phyloP scores from a whole-genome alignment of 345 rosid genomes.

The Gossypium ekmanianum region DNA sequence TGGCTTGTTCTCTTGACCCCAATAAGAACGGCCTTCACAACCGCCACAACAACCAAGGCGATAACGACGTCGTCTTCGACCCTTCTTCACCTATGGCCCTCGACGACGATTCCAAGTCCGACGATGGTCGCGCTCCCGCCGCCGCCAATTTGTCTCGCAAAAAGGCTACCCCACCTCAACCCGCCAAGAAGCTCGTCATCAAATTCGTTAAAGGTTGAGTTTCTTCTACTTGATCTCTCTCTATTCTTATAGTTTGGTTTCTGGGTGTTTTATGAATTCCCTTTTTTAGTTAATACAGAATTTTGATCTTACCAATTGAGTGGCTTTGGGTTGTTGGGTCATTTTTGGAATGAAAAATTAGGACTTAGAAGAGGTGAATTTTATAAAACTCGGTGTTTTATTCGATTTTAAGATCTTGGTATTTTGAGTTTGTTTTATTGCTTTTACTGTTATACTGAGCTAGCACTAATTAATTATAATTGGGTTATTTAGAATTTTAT shows the following conservation, averaged over 20 bases:
- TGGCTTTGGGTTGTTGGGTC: slow-evolving; percentile 1
- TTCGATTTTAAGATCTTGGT: slow-evolving; percentile 17
- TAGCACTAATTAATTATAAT: neutral
- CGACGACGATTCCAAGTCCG: slow-evolving; percentile 50
- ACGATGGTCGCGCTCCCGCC: slow-evolving; percentile 21
- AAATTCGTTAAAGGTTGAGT: slow-evolving; percentile 72
- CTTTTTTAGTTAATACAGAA: neutral
- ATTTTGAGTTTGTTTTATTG: neutral
- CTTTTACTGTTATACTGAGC: slow-evolving; percentile 7
- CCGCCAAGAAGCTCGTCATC: slow-evolving; percentile 71
- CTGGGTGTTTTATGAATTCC: neutral
- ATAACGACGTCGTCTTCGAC: slow-evolving; percentile 44
- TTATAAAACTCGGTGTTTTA: neutral
- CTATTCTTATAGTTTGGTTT: neutral
- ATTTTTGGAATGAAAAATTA: neutral
- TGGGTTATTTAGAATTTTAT: slow-evolving; percentile 3
- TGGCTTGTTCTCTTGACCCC: slow-evolving; percentile 42
- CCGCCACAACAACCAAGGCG: neutral
- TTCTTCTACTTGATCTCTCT: neutral
- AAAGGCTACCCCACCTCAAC: slow-evolving; percentile 66
- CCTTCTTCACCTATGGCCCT: slow-evolving; percentile 44
- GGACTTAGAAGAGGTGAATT: neutral
- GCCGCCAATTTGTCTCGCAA: slow-evolving; percentile 71
- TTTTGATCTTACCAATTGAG: slow-evolving; percentile 8
- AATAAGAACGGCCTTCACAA: slow-evolving; percentile 41